A percentile compares a stretch with the other conserved stretches of the same genome.
Conservation (phyloP, 495 filamentous ascomycete species). For the Neurospora pannonica region DNA sequence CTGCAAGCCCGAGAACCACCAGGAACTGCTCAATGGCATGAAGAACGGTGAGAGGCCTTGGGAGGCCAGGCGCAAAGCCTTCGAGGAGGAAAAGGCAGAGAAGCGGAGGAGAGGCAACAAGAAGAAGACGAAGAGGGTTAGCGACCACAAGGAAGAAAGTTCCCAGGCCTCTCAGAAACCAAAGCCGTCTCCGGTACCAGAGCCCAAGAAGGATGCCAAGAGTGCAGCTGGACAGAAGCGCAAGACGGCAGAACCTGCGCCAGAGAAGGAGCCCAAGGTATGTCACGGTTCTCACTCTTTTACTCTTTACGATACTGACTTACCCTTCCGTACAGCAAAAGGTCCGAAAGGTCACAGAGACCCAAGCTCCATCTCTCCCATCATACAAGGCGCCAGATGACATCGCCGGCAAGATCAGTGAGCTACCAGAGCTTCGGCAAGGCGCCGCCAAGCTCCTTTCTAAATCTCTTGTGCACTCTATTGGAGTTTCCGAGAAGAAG, state of each 20-base stretch:
- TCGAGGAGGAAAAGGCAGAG: conserved; percentile 30
- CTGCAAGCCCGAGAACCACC: conserved; percentile 77
- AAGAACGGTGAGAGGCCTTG: conserved; percentile 73
- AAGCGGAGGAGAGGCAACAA: conserved; percentile 35
- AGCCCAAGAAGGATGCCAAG: conserved; percentile 28
- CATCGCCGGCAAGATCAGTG: conserved; percentile 26
- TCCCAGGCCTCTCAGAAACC: conserved; percentile 27
- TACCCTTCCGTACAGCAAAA: conserved; percentile 25
- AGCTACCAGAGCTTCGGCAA: conserved; percentile 35
- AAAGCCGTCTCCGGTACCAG: conserved; percentile 18
- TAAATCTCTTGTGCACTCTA: conserved; percentile 32
- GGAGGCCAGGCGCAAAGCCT: conserved; percentile 56
- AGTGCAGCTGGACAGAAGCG: conserved; percentile 20
- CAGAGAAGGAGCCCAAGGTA: conserved; percentile 34
- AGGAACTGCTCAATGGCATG: conserved; percentile 61
- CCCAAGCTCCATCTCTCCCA: conserved; percentile 17
- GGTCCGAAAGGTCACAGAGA: conserved; percentile 43
- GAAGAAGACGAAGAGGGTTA: conserved; percentile 35
- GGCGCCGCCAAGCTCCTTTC: conserved; percentile 31
- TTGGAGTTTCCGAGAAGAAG: conserved; percentile 35
- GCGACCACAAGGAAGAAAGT: conserved; percentile 38
- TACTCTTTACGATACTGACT: neutral
- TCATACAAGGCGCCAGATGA: conserved; percentile 30
- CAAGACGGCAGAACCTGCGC: conserved; percentile 38
- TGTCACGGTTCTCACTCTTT: neutral